Base-by-base conservation (phyloP, 2,329 filamentous ascomycete species). In the Zelopaecilomyces penicillatus region DNA sequence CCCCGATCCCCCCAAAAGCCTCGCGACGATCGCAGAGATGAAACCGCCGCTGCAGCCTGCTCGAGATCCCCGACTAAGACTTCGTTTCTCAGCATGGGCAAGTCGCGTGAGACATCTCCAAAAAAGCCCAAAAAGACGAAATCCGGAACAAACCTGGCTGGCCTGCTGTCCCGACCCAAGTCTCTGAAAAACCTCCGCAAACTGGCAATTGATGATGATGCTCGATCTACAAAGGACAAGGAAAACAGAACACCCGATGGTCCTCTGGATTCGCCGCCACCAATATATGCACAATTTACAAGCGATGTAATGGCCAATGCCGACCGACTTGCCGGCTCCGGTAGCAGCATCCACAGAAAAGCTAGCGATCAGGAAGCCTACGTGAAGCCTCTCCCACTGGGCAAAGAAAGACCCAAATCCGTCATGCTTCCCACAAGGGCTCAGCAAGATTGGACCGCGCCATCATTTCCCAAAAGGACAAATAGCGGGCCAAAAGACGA, bases 261-360 rank as follows among this genome's bases (percentile, higher is more conserved):
- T 28, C 50, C 48, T 5, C 47, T 43, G 32, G 51, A 50, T 44
- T 46, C 49, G 4, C 71, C 76, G 12, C 80, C 85, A 2, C 88
- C 90, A 27, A 89, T 91, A 45, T 95, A 87, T 72, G 79, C 85
- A 10, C 83, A 93, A 56, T 93, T 91, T 59, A 55, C 62, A 10
- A 55, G 55, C 19, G 59, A 59, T 37, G 49, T 55, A 5, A 50
- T 55, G 5, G 45, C 51, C 28, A 53, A 52, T 31, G 39, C 47
- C 19, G n/a, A 41, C 27, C 30, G 19, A 35, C 45, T 12, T 26
- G 41, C 33, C 37, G 49, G 43, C 35, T 43, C 46, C 28, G 46
- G 39, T 31, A 39, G 39, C n/a, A 48, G 46, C 30, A 19, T 38
- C 4, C 41, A 37, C 6, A 37, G 46, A 27, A 37, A 46, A 12